Conservation (phyloP, 2,329 filamentous ascomycete genomes). For the Fusarium transvaalense region DNA sequence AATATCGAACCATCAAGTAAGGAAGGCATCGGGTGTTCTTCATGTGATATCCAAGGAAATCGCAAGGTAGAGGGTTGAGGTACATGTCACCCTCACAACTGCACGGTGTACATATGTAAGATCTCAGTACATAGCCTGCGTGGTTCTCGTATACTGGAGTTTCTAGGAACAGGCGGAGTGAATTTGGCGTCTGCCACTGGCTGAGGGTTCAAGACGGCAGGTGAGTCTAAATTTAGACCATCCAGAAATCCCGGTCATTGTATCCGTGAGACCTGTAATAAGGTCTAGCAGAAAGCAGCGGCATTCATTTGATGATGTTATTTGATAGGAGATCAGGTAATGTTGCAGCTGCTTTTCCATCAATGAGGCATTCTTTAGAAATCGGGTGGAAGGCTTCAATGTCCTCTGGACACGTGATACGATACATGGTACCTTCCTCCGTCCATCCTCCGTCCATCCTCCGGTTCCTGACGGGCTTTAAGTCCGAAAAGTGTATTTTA, state of each 20-base stretch:
- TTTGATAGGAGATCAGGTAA: not conserved
- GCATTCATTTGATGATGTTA: not conserved
- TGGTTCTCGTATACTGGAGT: slow-evolving; percentile 19
- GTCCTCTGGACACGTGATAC: not conserved
- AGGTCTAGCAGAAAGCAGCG: slow-evolving; percentile 9
- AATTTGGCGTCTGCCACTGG: slow-evolving; percentile 23
- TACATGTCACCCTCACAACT: slow-evolving; percentile 1
- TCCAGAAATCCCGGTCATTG: slow-evolving; percentile 10
- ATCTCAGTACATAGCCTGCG: slow-evolving; percentile 14
- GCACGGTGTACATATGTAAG: not conserved
- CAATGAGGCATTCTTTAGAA: not conserved
- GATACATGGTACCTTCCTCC: not conserved
- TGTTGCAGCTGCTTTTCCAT: not conserved
- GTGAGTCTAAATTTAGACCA: slow-evolving; percentile 38
- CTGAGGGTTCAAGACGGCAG: slow-evolving; percentile 15
- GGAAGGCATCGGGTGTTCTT: not conserved
- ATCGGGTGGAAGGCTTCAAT: not conserved
- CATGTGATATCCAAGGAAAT: not conserved
- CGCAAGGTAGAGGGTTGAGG: not conserved
- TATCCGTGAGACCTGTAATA: slow-evolving; percentile 13
- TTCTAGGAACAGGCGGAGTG: slow-evolving; percentile 19
- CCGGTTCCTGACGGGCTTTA: slow-evolving; percentile 4
- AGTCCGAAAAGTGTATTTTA: slow-evolving; percentile 4
- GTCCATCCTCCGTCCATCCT: slow-evolving; percentile 17
- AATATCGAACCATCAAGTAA: not conserved